These are phyloP conservation scores for Sporobolus alterniflorus DNA, from an alignment of 202 grass and related monocot species.

Conservation along the genomic window DNA sequence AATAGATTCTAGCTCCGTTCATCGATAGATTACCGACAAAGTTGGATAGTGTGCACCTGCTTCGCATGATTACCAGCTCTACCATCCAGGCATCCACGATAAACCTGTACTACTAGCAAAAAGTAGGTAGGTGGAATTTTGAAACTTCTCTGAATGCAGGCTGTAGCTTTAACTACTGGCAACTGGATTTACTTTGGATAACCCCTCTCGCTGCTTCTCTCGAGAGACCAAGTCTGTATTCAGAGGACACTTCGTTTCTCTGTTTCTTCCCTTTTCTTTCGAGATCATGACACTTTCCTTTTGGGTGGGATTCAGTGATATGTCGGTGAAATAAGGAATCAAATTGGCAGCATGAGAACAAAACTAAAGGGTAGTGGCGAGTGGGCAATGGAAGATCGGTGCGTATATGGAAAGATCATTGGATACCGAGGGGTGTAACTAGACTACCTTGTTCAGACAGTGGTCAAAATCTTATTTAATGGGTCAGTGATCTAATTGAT, in stretches of 20 bases:
- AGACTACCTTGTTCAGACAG: too few species aligned
- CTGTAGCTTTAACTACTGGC: neutral
- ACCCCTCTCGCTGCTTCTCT: neutral
- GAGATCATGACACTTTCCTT: conserved; percentile 11
- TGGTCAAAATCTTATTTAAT: too few species aligned
- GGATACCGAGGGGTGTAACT: too few species aligned
- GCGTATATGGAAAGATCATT: too few species aligned
- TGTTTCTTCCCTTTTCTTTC: too few species aligned
- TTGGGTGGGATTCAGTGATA: neutral
- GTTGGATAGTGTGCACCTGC: neutral
- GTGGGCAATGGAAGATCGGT: too few species aligned
- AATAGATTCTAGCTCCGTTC: conserved; percentile 12
- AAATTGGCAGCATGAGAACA: neutral
- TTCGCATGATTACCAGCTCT: neutral
- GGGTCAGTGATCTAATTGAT: too few species aligned
- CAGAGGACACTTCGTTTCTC: neutral
- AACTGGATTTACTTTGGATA: neutral
- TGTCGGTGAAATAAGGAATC: neutral
- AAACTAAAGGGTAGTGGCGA: neutral
- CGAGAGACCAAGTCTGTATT: neutral
- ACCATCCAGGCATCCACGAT: neutral
- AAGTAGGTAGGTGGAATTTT: neutral
- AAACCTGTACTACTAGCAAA: neutral
- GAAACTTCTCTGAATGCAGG: neutral
- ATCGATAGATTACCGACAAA: conserved; percentile 15